These are phyloP conservation scores for Stenogyne calaminthoides DNA, from an alignment of 305 asterid species.

Conservation along the genomic window DNA sequence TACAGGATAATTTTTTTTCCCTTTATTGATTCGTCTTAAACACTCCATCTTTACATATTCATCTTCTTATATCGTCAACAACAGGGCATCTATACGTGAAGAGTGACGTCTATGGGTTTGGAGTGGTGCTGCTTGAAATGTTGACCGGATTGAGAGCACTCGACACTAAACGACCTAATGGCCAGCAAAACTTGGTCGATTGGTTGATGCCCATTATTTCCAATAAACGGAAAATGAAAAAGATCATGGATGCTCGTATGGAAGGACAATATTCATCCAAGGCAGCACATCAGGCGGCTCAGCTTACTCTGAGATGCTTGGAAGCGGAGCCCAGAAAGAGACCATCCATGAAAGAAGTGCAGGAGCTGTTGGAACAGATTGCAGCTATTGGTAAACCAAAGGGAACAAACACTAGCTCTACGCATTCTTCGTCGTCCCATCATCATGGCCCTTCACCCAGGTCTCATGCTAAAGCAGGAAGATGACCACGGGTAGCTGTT, in stretches of 20 bases:
- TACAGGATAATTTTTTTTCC: too few relatives aligned
- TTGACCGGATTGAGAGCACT: constrained; percentile 61
- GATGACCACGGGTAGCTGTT: constrained; percentile 6
- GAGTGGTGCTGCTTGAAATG: constrained; percentile 69
- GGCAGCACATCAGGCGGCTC: constrained; percentile 42
- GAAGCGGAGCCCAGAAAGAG: constrained; percentile 48
- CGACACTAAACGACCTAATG: constrained; percentile 43
- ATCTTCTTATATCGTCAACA: not conserved
- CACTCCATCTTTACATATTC: too few relatives aligned
- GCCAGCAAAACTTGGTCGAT: constrained; percentile 52
- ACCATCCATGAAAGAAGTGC: constrained; percentile 60
- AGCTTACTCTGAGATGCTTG: constrained; percentile 54
- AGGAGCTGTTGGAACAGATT: constrained; percentile 46
- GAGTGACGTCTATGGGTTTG: constrained; percentile 68
- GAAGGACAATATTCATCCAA: constrained; percentile 56
- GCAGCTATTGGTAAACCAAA: constrained; percentile 38
- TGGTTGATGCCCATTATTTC: constrained; percentile 51
- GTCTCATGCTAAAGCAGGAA: constrained; percentile 7
- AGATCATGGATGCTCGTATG: constrained; percentile 47
- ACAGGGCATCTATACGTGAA: constrained; percentile 65
- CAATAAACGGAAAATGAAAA: constrained; percentile 35
- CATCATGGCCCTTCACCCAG: not conserved
- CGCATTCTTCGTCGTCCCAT: not conserved
- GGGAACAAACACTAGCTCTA: constrained; percentile 12
- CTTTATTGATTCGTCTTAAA: too few relatives aligned